Evolutionary conservation across 2,329 filamentous ascomycete genomes (phyloP), one percentile per base, ranked within the genome.

Genomic region (Ascosphaera apis): DNA sequence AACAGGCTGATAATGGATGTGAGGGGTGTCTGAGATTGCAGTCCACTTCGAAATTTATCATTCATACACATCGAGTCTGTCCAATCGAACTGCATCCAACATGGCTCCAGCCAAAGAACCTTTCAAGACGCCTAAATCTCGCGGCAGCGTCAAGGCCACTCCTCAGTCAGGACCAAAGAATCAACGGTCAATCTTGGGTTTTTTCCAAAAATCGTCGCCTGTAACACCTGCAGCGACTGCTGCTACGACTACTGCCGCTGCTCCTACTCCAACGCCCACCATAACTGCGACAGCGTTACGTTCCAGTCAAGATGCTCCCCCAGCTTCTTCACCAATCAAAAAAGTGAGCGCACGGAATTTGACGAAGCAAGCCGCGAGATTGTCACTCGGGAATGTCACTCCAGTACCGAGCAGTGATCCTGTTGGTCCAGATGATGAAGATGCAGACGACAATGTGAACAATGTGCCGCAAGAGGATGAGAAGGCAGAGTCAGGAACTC

Each of bases 351-450:
- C 17, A 17, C 23, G 13, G 23, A 32, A 25, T 6, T 27, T 33
- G 31, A 21, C 31, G 4, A 33, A 33, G 13, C 7, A 21, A n/a
- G 18, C 31, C 13, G 31, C 31, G 31, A 33, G 31, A 8, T n/a
- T 33, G 31, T 18, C 31, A 9, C 15, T 33, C 6, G 57, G 61
- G 27, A 63, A 62, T 39, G 58, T 75, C 39, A 84, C 81, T 0
- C 81, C 82, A 3, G 67, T 76, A 4, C 76, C 82, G 3, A 91
- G 80, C 53, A 91, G 82, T 54, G 81, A 91, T 54, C 67, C 66
- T 25, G 53, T 70, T 17, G 71, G 76, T 36, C 72, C 75, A 0
- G 72, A 77, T 45, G 74, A 76, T 42, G 62, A 69, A 12, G 45
- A 43, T 15, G 4, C 13, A 15, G 31, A 33, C 4, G n/a, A 18